Evolutionary conservation across 1,284 basidiomycete genomes (phyloP), one percentile per base, ranked within the genome.

Genomic region (Ganoderma lucidum): DNA sequence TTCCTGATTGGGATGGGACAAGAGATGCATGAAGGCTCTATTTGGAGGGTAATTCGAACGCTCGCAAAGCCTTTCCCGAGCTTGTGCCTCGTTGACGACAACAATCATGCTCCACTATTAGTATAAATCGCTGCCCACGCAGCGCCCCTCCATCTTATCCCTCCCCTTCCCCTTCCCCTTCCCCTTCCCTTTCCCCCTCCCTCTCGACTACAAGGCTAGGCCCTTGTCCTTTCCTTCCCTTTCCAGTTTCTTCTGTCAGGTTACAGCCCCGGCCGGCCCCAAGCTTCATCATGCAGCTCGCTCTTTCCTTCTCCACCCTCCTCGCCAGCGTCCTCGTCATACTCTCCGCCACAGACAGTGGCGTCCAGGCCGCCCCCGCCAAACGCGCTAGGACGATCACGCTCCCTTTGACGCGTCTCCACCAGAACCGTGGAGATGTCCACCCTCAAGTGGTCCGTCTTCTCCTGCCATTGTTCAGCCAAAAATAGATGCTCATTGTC

Each of bases 401-500:
- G 30, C 81, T 92, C 59, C 89, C 88, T 48, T 76, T 90, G 63
- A 88, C 83, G 75, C 86, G 86, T 61, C 78, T 87, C 72, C 75
- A 77, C 70, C 78, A 84, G 66, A 77, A 81, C 62, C 75, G 79
- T 19, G 79, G 75, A 32, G 84, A 85, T 73, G 71, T 88, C 42
- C 90, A 92, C 75, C 90, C 93, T 32, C 84, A 85, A 71, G 81
- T 93, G 67, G 93, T 93, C 73, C 63, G 90, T 84, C 45, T n/a
- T 70, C 39, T 42, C 35, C 59, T 17, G 41, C 37, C 37, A 39
- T 41, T 61, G 37, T 28, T 10, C 14, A 41, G 59, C 59, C 23
- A 61, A 41, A 41, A 64, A 56, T 56, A 53, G 37, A 28, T 56
- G 35, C 55, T 64, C 37, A 41, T 64, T 44, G 42, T 37, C 30